Evolutionary conservation across 257 asterid genomes (phyloP), one percentile per base, ranked within the genome.

Genomic region (Rhazya stricta): DNA sequence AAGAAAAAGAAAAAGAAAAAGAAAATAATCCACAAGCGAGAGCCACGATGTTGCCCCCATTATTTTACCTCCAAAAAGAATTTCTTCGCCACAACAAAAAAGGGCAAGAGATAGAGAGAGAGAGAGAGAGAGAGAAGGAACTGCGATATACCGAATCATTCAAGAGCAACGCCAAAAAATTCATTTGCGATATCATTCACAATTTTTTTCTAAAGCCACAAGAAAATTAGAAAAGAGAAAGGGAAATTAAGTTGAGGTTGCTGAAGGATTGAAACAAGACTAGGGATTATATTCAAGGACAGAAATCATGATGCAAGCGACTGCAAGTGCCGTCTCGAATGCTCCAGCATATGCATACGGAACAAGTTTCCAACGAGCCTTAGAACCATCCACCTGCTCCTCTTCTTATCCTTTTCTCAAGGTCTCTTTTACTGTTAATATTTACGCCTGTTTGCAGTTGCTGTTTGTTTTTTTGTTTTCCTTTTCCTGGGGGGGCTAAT

Each of bases 291-390:
- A 60, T 61, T 62, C 42, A 27, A 16, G 34, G 13, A 30, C 6
- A 30, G 9, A 29, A 13, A 30, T 61, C 4, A 46, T 45, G 73
- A 81, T 78, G 80, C 85, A 73, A 66, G 71, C 82, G 2, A 29
- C 69, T 60, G 79, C 88, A 68, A 80, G 69, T 34, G 67, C 85
- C 86, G 88, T 88, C 73, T 81, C 81, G 76, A 78, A 79, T 61
- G 77, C 88, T 74, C 76, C 83, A 39, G 27, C 89, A 8, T 83
- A 74, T 58, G 63, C 85, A 42, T 78, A 69, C 82, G 50, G 53
- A 45, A 45, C 65, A 62, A 42, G 73, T 12, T 76, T 80, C 54
- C 86, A 72, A 58, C 87, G 80, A 75, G 71, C 84, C 84, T 77
- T 81, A 56, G 88, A 86, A 0, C 46, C 86, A 45, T 79, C 87